Evolutionary conservation across 2,329 filamentous ascomycete genomes (phyloP), one percentile per base, ranked within the genome.

Genomic region (Sclerotinia minor): DNA sequence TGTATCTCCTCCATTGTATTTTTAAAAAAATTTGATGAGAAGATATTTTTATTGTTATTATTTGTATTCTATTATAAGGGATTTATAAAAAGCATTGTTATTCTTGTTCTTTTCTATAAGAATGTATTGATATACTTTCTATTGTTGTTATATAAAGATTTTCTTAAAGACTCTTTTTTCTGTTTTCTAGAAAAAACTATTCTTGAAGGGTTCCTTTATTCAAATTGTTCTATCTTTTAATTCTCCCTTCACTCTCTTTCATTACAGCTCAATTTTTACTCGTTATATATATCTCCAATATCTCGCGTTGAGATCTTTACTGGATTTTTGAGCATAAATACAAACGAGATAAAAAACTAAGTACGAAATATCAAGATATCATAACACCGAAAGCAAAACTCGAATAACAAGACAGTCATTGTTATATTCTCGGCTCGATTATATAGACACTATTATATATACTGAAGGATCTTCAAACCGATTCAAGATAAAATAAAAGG

Each of bases 111-210:
- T 38, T 38, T 21, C 7, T 5, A 55, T 21, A 55, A 55, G 53
- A 11, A 2, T 5, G 4, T 4, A 2, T 3, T 5, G 11, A n/a
- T 35, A 3, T 1, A 0, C 8, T 24, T 8, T 38, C 11, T 0
- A 13, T 38, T 35, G 1, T 35, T 32, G 21, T 3, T 0, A 13
- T 15, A 38, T 29, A 55, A 55, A 55, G 21, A 55, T 21, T 6
- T 13, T n/a, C 5, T 38, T 24, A 2, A 13, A 3, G 11, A 1
- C 53, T 4, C n/a, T 13, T 49, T n/a, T 24, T n/a, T 11, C 21
- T 9, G n/a, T 21, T n/a, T 11, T n/a, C 45, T 49, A 3, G 11
- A 2, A 21, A 21, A 8, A n/a, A 3, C 7, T 54, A 1, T 6
- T 5, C 8, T 21, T n/a, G 32, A 32, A 32, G 52, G 44, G 32